Evolutionary conservation across 768 basidiomycete genomes (phyloP), one percentile per base, ranked within the genome.

Genomic region (Sporobolomyces phaffii): DNA sequence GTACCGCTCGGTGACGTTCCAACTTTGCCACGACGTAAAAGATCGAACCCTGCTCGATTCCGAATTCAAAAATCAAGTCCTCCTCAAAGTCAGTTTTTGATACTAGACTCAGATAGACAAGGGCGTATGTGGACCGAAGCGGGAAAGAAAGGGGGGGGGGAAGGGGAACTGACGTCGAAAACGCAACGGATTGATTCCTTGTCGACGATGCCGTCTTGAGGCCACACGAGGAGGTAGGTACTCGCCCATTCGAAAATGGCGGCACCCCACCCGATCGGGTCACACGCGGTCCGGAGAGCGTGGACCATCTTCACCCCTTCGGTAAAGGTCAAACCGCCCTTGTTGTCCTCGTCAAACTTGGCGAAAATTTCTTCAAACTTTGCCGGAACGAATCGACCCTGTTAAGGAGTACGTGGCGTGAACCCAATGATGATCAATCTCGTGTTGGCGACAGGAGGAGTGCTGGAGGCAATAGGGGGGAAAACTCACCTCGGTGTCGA

Each of bases 301-400:
- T 70, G 34, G 58, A 80, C 74, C 58, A 80, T 77, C 47, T 45
- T 43, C 5, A 68, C 41, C 28, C 67, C 72, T 34, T 72, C 72
- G 33, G 34, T 52, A 57, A 66, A 72, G 11, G 64, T 72, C 34
- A 72, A 38, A 2, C 72, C 72, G 2, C 72, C 68, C 52, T 72
- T 72, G 22, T 54, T 50, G 34, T 43, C 59, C 52, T 43, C 47
- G 52, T 72, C 70, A 43, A 62, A 62, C 76, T 80, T 80, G 63
- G 73, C 66, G 76, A 81, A 82, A 65, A 81, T 79, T 68, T 79
- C 80, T 60, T 81, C 80, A 50, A 82, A 82, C 59, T 76, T 76
- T 62, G 77, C 77, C 10, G 80, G 77, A 24, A 79, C 59, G 74
- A 81, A 81, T 3, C 80, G 76, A 5, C 81, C 81, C 67, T 80